Percentiles rank a stretch among this genome's conserved stretches.
Conservation (phyloP, 2,329 filamentous ascomycete genomes). For the Trichoderma aggressivum region DNA sequence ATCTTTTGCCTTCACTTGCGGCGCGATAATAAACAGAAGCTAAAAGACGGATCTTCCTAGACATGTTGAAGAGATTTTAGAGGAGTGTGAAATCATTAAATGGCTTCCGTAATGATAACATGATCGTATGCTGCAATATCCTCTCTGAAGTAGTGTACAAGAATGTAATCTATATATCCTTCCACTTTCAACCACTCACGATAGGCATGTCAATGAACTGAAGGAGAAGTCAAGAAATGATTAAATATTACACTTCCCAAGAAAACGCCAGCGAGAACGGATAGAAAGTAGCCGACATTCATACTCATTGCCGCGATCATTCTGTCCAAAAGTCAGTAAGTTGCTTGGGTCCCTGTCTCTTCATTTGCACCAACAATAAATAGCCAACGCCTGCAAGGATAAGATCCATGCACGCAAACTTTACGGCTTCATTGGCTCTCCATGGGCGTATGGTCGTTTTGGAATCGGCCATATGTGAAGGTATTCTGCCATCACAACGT, state of each 20-base stretch:
- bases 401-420: not conserved
- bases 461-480: not conserved
- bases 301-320: not conserved
- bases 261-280: not conserved
- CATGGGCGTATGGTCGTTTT: not conserved
- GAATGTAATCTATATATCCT: not conserved
- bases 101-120: not conserved
- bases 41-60: not conserved
- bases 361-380: not conserved
- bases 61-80: not conserved
- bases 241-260: not conserved
- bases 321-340: not conserved
- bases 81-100: not conserved
- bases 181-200: not conserved
- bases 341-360: not conserved
- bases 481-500: not conserved
- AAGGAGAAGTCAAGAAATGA: not conserved
- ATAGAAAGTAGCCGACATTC: not conserved
- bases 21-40: not conserved
- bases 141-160: not conserved
- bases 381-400: not conserved
- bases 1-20: not conserved
- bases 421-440: not conserved
- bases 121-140: not conserved
- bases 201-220: not conserved